Conservation (phyloP, 805 yeast genomes). For the Yarrowia keelungensis region DNA sequence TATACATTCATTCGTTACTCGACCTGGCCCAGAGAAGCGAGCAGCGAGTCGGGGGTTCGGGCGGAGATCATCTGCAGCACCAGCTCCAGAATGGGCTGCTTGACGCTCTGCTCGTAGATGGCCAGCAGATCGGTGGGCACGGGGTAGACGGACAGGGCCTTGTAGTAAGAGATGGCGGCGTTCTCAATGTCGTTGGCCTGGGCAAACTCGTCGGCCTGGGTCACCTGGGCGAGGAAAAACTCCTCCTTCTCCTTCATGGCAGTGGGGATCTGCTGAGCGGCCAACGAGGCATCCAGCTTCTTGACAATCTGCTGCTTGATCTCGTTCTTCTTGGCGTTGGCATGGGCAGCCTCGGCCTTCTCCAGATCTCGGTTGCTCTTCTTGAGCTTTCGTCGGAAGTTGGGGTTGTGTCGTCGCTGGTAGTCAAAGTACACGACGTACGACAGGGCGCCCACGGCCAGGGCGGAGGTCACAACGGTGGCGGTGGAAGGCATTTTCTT, state of each 20-base stretch:
- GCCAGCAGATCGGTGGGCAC: constrained; percentile 91
- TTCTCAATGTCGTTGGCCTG: constrained; percentile 66
- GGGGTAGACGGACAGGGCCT: constrained; percentile 92
- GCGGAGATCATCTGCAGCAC: constrained; percentile 89
- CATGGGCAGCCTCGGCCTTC: constrained; percentile 62
- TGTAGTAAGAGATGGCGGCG: constrained; percentile 90
- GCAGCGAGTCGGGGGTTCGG: constrained; percentile 80
- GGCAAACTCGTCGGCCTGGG: constrained; percentile 82
- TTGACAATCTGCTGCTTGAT: constrained; percentile 63
- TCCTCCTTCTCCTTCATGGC: constrained; percentile 72
- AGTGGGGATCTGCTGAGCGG: constrained; percentile 75
- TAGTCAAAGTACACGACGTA: constrained; percentile 92
- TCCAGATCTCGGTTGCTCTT: constrained; percentile 67
- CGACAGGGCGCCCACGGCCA: constrained; percentile 48
- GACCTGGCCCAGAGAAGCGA: constrained; percentile 62
- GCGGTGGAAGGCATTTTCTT: constrained; percentile 50
- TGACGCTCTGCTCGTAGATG: constrained; percentile 87
- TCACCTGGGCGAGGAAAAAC: constrained; percentile 82
- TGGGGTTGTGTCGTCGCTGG: constrained; percentile 80
- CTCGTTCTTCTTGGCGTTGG: constrained; percentile 65
- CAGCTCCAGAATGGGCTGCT: constrained; percentile 79
- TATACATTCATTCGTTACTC: constrained; percentile 27
- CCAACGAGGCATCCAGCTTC: constrained; percentile 68
- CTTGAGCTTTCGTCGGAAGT: constrained; percentile 79
- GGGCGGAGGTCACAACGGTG: constrained; percentile 47